Conservation (phyloP, 1,284 basidiomycete species). For the Stygiomarasmius scandens region DNA sequence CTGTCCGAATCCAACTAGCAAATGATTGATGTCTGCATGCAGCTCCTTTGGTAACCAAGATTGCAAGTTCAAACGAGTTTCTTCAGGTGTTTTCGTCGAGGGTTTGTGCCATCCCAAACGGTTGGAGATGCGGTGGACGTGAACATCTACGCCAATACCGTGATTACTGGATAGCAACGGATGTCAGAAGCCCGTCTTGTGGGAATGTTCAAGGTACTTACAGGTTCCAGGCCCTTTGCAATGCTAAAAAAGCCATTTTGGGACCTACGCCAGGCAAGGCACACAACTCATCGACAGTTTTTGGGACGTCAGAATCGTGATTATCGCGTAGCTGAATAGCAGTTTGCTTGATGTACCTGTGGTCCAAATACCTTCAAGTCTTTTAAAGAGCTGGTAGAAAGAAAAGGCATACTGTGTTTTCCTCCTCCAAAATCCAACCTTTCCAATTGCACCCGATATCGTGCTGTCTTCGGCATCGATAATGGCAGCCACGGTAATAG, state of each 20-base stretch:
- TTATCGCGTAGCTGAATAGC: constrained; percentile 70
- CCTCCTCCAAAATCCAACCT: constrained; percentile 92
- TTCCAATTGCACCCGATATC: constrained; percentile 78
- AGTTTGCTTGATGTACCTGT: constrained; percentile 75
- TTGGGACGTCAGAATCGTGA: constrained; percentile 81
- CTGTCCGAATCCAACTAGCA: constrained; percentile 94
- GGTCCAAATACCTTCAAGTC: too few species aligned
- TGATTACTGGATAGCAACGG: constrained; percentile 58
- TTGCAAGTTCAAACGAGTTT: constrained; percentile 73
- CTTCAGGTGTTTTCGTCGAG: constrained; percentile 28
- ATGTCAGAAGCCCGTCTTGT: background rate
- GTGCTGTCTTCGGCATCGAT: constrained; percentile 62
- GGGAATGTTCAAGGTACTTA: constrained; percentile 36
- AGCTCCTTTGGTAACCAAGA: constrained; percentile 87
- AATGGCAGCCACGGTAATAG: constrained; percentile 75
- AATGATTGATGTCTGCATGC: constrained; percentile 82
- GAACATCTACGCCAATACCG: constrained; percentile 97
- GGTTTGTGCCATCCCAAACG: constrained; percentile 89
- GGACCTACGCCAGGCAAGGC: constrained; percentile 87
- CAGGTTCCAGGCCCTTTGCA: constrained; percentile 88
- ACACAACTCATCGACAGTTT: constrained; percentile 84
- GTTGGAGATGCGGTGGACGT: constrained; percentile 95
- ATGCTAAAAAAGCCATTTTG: constrained; percentile 88
- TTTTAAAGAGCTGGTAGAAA: too few species aligned
- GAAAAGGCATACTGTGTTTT: constrained; percentile 70